A percentile compares a stretch with the other conserved stretches of the same genome.
Conservation (phyloP, 345 rosid genomes). For the Boechera stricta region DNA sequence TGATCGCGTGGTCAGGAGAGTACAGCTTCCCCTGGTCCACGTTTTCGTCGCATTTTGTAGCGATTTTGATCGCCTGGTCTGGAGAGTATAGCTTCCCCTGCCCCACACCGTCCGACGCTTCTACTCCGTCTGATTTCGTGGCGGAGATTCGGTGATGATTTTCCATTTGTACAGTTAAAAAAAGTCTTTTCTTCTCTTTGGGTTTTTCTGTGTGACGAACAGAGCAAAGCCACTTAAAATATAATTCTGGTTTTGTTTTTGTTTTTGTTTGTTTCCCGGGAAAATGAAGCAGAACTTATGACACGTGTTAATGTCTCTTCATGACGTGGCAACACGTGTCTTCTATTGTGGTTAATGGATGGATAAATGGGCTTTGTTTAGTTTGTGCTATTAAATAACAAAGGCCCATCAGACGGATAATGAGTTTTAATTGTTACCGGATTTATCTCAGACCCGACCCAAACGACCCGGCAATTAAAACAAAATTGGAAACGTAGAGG, state of each 20-base stretch:
- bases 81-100: slow-evolving; percentile 45
- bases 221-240: slow-evolving; percentile 41
- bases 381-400: not conserved
- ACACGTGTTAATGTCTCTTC: slow-evolving; percentile 5
- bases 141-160: slow-evolving; percentile 16
- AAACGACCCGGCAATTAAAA: not conserved
- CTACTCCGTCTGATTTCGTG: slow-evolving; percentile 36
- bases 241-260: not conserved
- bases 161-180: slow-evolving; percentile 2
- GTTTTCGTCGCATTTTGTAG: slow-evolving; percentile 21
- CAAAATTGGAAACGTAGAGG: not conserved
- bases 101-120: slow-evolving; percentile 22
- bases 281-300: slow-evolving; percentile 8
- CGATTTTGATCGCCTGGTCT: slow-evolving; percentile 35
- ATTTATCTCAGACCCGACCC: not conserved
- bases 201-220: slow-evolving; percentile 31
- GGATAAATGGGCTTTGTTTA: not conserved
- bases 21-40: slow-evolving; percentile 38
- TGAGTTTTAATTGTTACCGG: not conserved
- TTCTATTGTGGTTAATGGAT: not conserved
- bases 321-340: slow-evolving; percentile 38
- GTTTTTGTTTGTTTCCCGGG: slow-evolving; percentile 45
- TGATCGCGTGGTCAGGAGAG: slow-evolving; percentile 47
- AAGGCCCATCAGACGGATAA: slow-evolving; percentile 3
- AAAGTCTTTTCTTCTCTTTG: slow-evolving; percentile 13